Evolutionary conservation across 129 eudicot species (phyloP), one percentile per base, ranked within the genome.

Genomic region (Chrysanthemum makinoi): DNA sequence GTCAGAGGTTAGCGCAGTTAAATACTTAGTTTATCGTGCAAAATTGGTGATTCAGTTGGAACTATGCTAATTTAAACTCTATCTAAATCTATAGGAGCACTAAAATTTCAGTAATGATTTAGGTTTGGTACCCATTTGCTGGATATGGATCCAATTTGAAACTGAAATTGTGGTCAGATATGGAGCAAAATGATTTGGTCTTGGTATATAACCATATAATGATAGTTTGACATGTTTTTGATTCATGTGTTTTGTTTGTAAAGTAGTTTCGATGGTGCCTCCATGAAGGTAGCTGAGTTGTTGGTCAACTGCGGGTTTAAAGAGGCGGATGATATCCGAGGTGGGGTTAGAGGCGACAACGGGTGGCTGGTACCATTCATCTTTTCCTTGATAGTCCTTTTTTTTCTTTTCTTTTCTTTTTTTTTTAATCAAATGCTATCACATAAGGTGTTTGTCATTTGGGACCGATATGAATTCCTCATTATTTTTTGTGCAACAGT

Each of bases 231-330:
- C 68, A 7, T 65, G 53, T 64, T 74, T 78, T 69, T 84, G 74
- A 74, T 78, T 74, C 66, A 18, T 69, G 71, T 77, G 13, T 82
- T 85, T 81, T 84, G 87, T 68, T 81, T 87, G 95, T 72, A 87
- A 87, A 90, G 98, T 94, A 89, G 96, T 89, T 87, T 89, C 82
- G 96, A 87, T 86, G 98, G 95, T 47, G 80, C 86, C 60, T 94
- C 98, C 66, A 72, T 89, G 66, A 85, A 87, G 79, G 98, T 84
- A 69, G 95, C 95, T 10, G 92, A 87, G 71, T 81, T 94, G 62
- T 77, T 94, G 84, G 81, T 84, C 83, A 89, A 86, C 66, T 85
- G 80, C 65, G 98, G 98, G 33, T 87, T 94, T 69, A 94, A 88
- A 79, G 96, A 85, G 86, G 96, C 93, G 66, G 87, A 89, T 73